These are phyloP conservation scores for Leccinum obscurum DNA, from an alignment of 768 basidiomycete genomes.

Conservation along the genomic window DNA sequence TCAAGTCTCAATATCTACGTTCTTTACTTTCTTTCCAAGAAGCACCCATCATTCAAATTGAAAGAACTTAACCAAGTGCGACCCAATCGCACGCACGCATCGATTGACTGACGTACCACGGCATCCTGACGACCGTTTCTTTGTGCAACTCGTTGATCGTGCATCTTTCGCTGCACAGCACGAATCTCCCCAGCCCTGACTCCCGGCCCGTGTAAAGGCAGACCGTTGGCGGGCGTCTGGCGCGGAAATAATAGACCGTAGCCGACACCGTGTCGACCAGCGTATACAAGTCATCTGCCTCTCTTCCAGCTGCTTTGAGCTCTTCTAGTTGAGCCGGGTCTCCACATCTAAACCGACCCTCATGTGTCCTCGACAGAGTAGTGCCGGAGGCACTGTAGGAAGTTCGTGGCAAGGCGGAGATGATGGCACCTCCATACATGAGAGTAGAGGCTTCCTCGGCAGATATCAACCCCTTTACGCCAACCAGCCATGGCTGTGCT, in stretches of 20 bases:
- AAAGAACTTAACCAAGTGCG: slow-evolving; percentile 14
- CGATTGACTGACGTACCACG: slow-evolving; percentile 15
- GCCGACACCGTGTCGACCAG: slow-evolving; percentile 25
- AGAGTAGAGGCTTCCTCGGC: slow-evolving; percentile 17
- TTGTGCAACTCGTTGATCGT: slow-evolving; percentile 23
- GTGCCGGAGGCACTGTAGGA: slow-evolving; percentile 24
- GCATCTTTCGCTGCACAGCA: slow-evolving; percentile 25
- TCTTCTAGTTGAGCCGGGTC: slow-evolving; percentile 10
- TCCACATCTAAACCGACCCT: slow-evolving; percentile 18
- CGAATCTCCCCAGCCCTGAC: slow-evolving; percentile 18
- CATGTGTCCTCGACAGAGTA: slow-evolving; percentile 5
- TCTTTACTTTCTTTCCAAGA: no score
- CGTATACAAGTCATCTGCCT: slow-evolving; percentile 20
- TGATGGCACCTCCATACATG: slow-evolving; percentile 17
- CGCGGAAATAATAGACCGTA: slow-evolving; percentile 27
- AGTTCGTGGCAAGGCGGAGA: slow-evolving; percentile 8
- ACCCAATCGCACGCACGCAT: slow-evolving; percentile 28
- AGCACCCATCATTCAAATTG: not conserved
- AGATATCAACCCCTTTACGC: slow-evolving; percentile 28
- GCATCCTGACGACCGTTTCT: slow-evolving; percentile 27
- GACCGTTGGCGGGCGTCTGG: slow-evolving; percentile 23
- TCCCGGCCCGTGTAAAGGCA: slow-evolving; percentile 24
- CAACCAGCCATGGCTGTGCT: slow-evolving; percentile 24
- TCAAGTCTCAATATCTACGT: no score
- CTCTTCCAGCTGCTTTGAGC: not conserved